Percentiles rank a stretch among this genome's conserved stretches.
These are phyloP conservation scores for Thelonectria blattea DNA, from an alignment of 2,329 filamentous ascomycete genomes.

Conservation along the genomic window DNA sequence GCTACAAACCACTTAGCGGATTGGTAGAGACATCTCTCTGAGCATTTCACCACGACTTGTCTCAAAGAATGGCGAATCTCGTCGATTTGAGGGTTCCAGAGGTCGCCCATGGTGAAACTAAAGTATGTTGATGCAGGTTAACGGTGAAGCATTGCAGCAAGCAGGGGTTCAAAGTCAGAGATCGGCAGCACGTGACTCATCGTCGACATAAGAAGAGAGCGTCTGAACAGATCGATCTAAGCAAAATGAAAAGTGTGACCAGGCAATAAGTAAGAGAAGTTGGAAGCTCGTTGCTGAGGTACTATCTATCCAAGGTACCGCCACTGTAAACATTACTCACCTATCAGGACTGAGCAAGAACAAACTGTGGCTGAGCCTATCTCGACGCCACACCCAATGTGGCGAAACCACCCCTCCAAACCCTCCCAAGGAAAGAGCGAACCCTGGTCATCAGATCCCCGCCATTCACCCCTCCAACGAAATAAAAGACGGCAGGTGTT, in stretches of 20 bases:
- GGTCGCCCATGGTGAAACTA: background rate
- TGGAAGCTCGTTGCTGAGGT: too few relatives aligned
- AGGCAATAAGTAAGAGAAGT: too few relatives aligned
- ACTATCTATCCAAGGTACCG: too few relatives aligned
- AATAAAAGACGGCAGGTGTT: conserved; percentile 27
- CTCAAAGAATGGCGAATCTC: background rate
- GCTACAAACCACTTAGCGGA: background rate
- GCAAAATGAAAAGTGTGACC: too few relatives aligned
- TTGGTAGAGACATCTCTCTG: background rate
- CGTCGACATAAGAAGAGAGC: too few relatives aligned
- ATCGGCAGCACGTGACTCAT: too few relatives aligned
- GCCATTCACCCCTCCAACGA: conserved; percentile 38
- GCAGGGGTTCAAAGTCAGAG: too few relatives aligned
- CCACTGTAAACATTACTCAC: too few relatives aligned
- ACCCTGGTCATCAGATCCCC: conserved; percentile 21
- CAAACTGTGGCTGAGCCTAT: background rate
- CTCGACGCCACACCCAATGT: background rate
- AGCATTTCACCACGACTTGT: background rate
- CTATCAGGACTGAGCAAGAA: background rate
- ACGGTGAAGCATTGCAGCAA: too few relatives aligned
- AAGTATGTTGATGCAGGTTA: background rate
- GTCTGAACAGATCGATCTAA: too few relatives aligned
- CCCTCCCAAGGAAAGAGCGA: background rate
- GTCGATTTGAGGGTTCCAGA: background rate
- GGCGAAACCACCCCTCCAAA: background rate